Conservation (phyloP, 768 basidiomycete genomes). For the Leucosporidium scottii region DNA sequence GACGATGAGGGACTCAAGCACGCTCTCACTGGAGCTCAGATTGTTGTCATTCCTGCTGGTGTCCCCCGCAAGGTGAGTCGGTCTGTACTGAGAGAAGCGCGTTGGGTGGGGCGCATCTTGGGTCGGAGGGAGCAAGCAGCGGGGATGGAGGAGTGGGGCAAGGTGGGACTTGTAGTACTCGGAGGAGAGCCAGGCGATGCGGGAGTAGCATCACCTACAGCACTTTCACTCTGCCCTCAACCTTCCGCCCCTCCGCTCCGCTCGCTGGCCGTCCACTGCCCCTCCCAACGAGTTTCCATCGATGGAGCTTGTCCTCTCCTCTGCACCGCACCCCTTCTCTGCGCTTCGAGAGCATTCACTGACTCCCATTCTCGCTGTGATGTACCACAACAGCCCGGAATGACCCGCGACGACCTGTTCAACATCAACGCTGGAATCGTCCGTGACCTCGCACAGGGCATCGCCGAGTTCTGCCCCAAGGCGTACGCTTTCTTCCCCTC, state of each 20-base stretch:
- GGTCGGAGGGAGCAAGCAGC: neutral
- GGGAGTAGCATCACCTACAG: no score
- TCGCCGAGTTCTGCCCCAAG: constrained; percentile 75
- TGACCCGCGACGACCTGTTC: constrained; percentile 72
- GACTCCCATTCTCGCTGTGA: neutral
- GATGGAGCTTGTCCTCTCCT: constrained; percentile 47
- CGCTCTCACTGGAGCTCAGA: constrained; percentile 71
- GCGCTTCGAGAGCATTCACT: constrained; percentile 4
- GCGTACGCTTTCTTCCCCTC: constrained; percentile 51
- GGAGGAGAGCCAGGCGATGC: no score
- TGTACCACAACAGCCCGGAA: constrained; percentile 42
- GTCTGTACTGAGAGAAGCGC: neutral
- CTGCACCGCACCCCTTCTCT: constrained; percentile 1
- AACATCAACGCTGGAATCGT: constrained; percentile 97
- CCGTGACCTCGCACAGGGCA: constrained; percentile 83
- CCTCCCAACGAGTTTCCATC: constrained; percentile 29
- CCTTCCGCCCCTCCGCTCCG: neutral
- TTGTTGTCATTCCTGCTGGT: constrained; percentile 94
- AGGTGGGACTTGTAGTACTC: no score
- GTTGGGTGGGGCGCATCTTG: neutral
- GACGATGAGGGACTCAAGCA: constrained; percentile 75
- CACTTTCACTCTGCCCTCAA: no score
- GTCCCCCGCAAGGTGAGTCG: constrained; percentile 70
- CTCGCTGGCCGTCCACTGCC: neutral
- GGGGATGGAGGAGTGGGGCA: neutral